phyloP scores from a whole-genome alignment of 352 stramenopile species.

The Globisporangium apiculatum region DNA sequence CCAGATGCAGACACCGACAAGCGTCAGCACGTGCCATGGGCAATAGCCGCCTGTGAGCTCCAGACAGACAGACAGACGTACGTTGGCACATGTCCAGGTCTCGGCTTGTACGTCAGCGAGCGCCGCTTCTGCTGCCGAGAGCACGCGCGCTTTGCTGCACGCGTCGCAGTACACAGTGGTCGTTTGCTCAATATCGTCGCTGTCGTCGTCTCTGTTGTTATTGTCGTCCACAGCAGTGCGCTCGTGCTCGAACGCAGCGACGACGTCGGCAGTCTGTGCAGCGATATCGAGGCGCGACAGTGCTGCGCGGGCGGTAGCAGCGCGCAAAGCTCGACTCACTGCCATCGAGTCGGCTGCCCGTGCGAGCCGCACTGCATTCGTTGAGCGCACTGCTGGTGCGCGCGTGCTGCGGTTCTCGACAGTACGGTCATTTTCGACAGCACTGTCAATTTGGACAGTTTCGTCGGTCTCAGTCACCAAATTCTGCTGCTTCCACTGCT shows the following conservation, averaged over 20 bases:
- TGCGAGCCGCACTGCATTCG: background rate
- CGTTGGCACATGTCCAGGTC: slow-evolving; percentile 55
- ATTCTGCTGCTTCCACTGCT: slow-evolving; percentile 39
- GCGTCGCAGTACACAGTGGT: slow-evolving; percentile 74
- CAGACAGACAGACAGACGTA: background rate
- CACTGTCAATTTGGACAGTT: too few relatives aligned
- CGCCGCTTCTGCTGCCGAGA: slow-evolving; percentile 38
- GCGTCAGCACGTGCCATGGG: background rate
- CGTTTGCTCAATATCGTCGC: slow-evolving; percentile 46
- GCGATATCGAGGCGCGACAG: slow-evolving; percentile 42
- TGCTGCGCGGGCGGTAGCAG: slow-evolving; percentile 47
- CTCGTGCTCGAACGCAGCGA: slow-evolving; percentile 29
- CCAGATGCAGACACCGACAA: background rate
- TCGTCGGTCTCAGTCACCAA: too few relatives aligned
- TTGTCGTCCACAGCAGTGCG: background rate
- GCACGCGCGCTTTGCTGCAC: slow-evolving; percentile 76
- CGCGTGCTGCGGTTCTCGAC: too few relatives aligned
- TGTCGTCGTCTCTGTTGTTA: slow-evolving; percentile 12
- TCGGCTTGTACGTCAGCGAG: slow-evolving; percentile 18
- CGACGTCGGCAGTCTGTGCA: slow-evolving; percentile 30
- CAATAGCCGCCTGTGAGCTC: background rate
- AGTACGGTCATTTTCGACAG: too few relatives aligned
- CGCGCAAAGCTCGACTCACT: slow-evolving; percentile 19
- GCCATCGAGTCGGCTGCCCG: slow-evolving; percentile 5
- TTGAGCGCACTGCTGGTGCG: too few relatives aligned